phyloP scores from a whole-genome alignment of 2,329 filamentous ascomycete genomes.

The Phyllosticta citrichinensis region DNA sequence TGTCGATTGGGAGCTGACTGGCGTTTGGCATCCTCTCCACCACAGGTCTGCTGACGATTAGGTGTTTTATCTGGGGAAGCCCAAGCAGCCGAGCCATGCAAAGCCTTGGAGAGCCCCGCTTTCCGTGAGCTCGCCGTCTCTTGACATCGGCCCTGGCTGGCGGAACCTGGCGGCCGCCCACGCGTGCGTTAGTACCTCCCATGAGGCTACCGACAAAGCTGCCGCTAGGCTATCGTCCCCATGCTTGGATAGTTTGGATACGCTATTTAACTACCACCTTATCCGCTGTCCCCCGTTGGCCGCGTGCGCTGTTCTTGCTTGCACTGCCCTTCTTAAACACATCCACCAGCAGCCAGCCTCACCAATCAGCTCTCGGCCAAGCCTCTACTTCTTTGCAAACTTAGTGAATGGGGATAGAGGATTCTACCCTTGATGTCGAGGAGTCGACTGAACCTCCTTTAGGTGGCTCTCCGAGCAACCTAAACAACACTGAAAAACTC shows the following conservation, averaged over 20 bases:
- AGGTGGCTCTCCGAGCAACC: slow-evolving; percentile 19
- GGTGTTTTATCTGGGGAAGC: background rate
- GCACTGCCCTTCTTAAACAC: background rate
- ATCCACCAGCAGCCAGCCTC: background rate
- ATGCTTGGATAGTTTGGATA: background rate
- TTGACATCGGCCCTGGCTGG: background rate
- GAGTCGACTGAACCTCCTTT: slow-evolving; percentile 35
- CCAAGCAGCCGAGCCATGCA: background rate
- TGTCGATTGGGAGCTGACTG: background rate
- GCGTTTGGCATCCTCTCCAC: background rate
- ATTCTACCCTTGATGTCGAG: slow-evolving; percentile 27
- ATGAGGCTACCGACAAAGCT: background rate
- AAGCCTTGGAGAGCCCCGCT: background rate
- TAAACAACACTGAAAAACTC: background rate
- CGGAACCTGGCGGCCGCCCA: background rate
- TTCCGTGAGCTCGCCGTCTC: background rate
- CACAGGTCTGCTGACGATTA: background rate
- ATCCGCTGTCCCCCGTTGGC: background rate
- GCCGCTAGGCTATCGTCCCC: background rate
- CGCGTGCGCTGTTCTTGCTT: background rate
- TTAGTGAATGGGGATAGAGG: slow-evolving; percentile 34
- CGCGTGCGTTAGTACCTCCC: background rate
- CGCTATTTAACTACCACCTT: background rate
- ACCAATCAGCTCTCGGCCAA: background rate
- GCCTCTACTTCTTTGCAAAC: background rate